Evolutionary conservation across 2,329 filamentous ascomycete genomes (phyloP), one percentile per base, ranked within the genome.

Genomic region (Exophiala sideris): DNA sequence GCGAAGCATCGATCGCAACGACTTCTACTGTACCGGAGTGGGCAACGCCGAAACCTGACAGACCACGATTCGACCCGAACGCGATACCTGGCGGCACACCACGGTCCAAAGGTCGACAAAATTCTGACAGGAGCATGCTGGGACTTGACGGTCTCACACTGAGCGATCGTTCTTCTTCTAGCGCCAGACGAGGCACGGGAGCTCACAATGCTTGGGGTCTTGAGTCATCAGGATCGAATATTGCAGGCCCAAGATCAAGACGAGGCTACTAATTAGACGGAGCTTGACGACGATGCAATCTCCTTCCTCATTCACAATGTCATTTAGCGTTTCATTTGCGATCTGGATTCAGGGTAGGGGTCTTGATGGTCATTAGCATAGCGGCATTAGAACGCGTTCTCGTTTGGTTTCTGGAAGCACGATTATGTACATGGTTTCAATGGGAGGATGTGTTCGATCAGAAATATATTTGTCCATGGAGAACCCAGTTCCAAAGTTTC

Each of bases 71-170:
- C 46, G 48, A 52, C 9, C 35, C 29, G 14, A 42, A 39, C 5
- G 35, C 39, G 5, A 9, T 20, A 35, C 32, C 29, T 12, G 32
- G 34, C 10, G 14, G 21, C 46, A 38, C 18, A 18, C 49, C 41
- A 24, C 38, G 20, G 21, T 35, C 50, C 33, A 8, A 10, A 32
- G 46, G 10, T 11, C 29, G 29, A 11, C 39, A 21, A 36, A 29
- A 33, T 5, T 33, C 35, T 18, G 32, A 42, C 12, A 42, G 34
- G 12, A 51, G 45, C 18, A 48, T 40, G n/a, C 33, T 56, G 21
- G 59, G 53, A 9, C 45, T 61, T 16, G 59, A 58, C 12, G 50
- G 39, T n/a, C 39, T 57, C 14, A 41, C 46, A 16, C 40, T 55
- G 21, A 39, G 40, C 12, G 44, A 51, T 29, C 48, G 42, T 24